phyloP scores from a whole-genome alignment of 2,329 filamentous ascomycete genomes.

The Leptoxyphium fumago region DNA sequence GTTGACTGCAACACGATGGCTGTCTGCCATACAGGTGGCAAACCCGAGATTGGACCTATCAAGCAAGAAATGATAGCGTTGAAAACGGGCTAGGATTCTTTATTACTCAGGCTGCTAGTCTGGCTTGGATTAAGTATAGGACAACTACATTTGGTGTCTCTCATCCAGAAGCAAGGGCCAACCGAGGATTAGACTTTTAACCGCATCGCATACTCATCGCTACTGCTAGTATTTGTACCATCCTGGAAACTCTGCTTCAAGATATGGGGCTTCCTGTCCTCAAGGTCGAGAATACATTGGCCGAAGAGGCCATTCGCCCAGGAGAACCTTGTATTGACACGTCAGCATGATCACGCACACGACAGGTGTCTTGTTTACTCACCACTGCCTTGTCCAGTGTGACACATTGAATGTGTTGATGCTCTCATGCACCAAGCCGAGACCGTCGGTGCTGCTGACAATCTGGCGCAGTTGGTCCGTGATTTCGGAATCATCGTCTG shows the following conservation, averaged over 20 bases:
- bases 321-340: slow-evolving; percentile 23
- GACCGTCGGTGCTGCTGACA: slow-evolving; percentile 31
- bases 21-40: too few relatives aligned
- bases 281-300: slow-evolving; percentile 33
- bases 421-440: slow-evolving; percentile 38
- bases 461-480: slow-evolving; percentile 28
- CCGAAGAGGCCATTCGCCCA: slow-evolving; percentile 40
- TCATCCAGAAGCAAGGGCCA: too few relatives aligned
- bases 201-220: too few relatives aligned
- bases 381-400: slow-evolving; percentile 37
- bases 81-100: too few relatives aligned
- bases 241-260: slow-evolving; percentile 29
- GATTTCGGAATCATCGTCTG: slow-evolving; percentile 32
- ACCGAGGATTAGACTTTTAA: too few relatives aligned
- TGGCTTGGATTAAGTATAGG: too few relatives aligned
- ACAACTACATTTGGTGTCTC: too few relatives aligned
- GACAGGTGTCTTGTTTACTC: slow-evolving; percentile 2
- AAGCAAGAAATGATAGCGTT: too few relatives aligned
- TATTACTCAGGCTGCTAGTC: too few relatives aligned
- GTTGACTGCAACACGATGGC: too few relatives aligned
- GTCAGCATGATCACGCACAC: slow-evolving; percentile 1
- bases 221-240: not conserved
- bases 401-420: slow-evolving; percentile 33
- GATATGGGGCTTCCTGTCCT: slow-evolving; percentile 28
- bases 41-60: too few relatives aligned